Evolutionary conservation across 1,139 yeast genomes (phyloP).

Genomic region (Scheffersomyces lignicola): DNA sequence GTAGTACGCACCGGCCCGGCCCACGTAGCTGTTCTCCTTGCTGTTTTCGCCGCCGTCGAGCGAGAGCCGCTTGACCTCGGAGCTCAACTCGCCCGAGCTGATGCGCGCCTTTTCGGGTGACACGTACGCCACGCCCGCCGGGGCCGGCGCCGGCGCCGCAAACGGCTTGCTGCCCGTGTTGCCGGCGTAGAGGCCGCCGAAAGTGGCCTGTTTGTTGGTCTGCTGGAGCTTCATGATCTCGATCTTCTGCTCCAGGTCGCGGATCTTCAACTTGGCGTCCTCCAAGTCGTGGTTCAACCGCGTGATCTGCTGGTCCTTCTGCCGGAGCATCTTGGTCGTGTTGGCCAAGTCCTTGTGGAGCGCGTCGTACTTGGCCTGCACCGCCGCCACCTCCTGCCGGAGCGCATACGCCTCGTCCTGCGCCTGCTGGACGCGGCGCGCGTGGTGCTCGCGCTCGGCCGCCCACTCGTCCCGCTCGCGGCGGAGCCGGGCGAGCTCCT

Average conservation of each 20-base stretch:
- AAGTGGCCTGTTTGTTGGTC: conserved; percentile 13
- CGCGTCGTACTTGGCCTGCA: conserved; percentile 34
- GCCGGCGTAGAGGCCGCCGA: conserved; percentile 7
- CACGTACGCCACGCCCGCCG: conserved; percentile 3
- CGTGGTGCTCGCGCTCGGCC: conserved; percentile 3
- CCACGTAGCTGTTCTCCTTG: conserved; percentile 11
- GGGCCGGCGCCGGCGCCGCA: conserved; percentile 4
- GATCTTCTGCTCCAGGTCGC: conserved; percentile 53
- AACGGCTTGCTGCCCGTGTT: conserved; percentile 10
- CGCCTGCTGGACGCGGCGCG: conserved; percentile 5
- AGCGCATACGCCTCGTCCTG: conserved; percentile 1
- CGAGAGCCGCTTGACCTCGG: conserved; percentile 46
- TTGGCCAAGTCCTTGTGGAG: conserved; percentile 51
- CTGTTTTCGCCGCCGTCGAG: conserved; percentile 32
- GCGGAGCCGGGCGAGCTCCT: conserved; percentile 17
- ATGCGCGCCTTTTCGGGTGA: conserved; percentile 15
- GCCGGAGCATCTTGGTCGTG: conserved; percentile 53
- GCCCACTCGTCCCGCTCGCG: conserved; percentile 10
- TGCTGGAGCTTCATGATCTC: conserved; percentile 44
- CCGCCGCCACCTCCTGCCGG: conserved; percentile 16
- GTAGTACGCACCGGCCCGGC: conserved; percentile 21
- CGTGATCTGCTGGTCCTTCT: conserved; percentile 65
- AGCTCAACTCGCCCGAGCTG: conserved; percentile 42
- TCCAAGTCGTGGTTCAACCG: conserved; percentile 64
- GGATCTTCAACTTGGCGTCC: conserved; percentile 46